A percentile compares a stretch with the other conserved stretches of the same genome.
phyloP scores from a whole-genome alignment of 495 filamentous ascomycete species.

The Cercophora newfieldiana region DNA sequence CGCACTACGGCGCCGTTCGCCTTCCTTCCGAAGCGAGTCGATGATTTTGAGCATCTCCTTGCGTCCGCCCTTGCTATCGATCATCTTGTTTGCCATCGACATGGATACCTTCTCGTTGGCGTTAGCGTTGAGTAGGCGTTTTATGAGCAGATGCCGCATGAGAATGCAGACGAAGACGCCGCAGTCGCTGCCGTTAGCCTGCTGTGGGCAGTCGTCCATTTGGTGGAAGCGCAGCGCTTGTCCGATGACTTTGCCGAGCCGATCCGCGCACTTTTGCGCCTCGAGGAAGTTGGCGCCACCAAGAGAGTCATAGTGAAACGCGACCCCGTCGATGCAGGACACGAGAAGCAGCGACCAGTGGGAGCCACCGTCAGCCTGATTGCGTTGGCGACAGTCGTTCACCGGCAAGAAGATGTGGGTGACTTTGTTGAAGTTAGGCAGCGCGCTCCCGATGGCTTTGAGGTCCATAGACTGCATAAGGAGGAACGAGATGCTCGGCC shows the following conservation, averaged over 20 bases:
- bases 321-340: slow-evolving; percentile 79
- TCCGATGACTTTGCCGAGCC: slow-evolving; percentile 71
- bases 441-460: slow-evolving; percentile 67
- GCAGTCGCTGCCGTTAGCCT: slow-evolving; percentile 91
- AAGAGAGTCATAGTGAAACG: slow-evolving; percentile 97
- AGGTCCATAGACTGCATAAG: slow-evolving; percentile 81
- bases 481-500: slow-evolving; percentile 92
- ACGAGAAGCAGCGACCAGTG: slow-evolving; percentile 97
- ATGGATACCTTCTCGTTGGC: slow-evolving; percentile 84
- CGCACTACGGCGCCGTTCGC: slow-evolving; percentile 62
- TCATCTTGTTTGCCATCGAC: slow-evolving; percentile 76
- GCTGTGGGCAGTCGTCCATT: slow-evolving; percentile 82
- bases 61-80: slow-evolving; percentile 72
- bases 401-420: slow-evolving; percentile 97
- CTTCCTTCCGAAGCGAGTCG: slow-evolving; percentile 77
- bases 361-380: slow-evolving; percentile 78
- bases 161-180: slow-evolving; percentile 94
- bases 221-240: slow-evolving; percentile 67
- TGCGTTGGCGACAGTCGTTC: slow-evolving; percentile 80
- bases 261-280: slow-evolving; percentile 61
- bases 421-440: slow-evolving; percentile 74
- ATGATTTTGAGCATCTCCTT: slow-evolving; percentile 90
- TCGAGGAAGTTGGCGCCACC: slow-evolving; percentile 71
- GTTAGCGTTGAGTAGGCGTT: slow-evolving; percentile 74
- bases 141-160: slow-evolving; percentile 86